A percentile compares a stretch with the other conserved stretches of the same genome.
phyloP scores from a whole-genome alignment of 768 basidiomycete genomes.

The Boletus subparvulus region DNA sequence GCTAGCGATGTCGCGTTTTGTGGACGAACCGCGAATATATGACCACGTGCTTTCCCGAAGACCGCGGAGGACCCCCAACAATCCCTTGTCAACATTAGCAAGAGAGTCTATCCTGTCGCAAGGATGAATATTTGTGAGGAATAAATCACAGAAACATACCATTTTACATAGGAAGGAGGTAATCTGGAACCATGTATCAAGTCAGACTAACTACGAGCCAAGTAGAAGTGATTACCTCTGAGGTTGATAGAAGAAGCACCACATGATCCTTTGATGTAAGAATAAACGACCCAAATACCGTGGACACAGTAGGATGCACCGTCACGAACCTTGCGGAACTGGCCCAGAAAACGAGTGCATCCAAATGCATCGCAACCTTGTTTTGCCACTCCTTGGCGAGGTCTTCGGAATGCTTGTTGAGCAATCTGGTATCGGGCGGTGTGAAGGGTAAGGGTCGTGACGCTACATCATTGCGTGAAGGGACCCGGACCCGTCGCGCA shows the following conservation, averaged over 20 bases:
- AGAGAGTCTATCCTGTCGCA: constrained; percentile 58
- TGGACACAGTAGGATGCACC: background rate
- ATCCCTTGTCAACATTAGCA: constrained; percentile 62
- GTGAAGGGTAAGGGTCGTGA: background rate
- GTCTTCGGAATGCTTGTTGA: constrained; percentile 21
- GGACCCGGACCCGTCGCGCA: background rate
- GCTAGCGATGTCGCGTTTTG: constrained; percentile 42
- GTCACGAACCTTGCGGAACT: constrained; percentile 66
- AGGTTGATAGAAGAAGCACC: constrained; percentile 84
- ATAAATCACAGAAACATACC: constrained; percentile 33
- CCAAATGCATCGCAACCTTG: constrained; percentile 48
- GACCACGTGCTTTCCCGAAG: constrained; percentile 59
- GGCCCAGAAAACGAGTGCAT: constrained; percentile 74
- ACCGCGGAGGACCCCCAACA: constrained; percentile 53
- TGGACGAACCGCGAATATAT: constrained; percentile 47
- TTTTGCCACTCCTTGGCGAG: constrained; percentile 30
- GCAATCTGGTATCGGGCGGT: background rate
- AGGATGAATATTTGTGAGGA: background rate
- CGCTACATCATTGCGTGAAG: background rate
- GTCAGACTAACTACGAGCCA: background rate
- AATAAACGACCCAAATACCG: background rate
- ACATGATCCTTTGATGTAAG: constrained; percentile 65
- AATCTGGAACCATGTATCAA: constrained; percentile 30
- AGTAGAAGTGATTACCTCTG: constrained; percentile 45
- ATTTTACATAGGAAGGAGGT: constrained; percentile 55